phyloP scores from a whole-genome alignment of 2,329 filamentous ascomycete genomes.

The Helotiales sp. region DNA sequence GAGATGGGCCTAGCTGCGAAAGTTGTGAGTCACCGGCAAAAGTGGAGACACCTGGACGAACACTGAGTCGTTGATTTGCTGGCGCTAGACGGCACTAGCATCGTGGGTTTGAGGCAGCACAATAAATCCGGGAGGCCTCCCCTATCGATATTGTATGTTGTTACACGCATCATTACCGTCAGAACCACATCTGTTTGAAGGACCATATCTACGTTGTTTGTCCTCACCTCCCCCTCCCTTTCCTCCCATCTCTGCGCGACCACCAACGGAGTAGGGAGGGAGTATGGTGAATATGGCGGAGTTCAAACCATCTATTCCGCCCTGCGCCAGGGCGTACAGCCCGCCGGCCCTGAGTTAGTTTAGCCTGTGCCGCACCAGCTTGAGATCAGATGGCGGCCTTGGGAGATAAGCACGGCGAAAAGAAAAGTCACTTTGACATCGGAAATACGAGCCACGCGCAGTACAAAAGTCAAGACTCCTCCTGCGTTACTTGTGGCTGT shows the following conservation, averaged over 20 bases:
- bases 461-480: not conserved
- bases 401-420: not conserved
- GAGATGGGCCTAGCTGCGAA: not conserved
- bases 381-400: not conserved
- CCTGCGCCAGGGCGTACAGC: not conserved
- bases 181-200: not conserved
- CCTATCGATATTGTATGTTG: too few relatives aligned
- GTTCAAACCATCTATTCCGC: not conserved
- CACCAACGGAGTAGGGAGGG: not conserved
- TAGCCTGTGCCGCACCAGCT: not conserved
- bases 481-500: not conserved
- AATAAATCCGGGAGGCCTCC: constrained; percentile 1
- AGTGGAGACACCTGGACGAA: too few relatives aligned
- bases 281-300: not conserved
- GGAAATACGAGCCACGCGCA: not conserved
- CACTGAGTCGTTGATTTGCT: not conserved
- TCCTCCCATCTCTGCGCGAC: not conserved
- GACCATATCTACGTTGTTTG: not conserved
- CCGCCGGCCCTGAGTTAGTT: not conserved
- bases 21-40: not conserved
- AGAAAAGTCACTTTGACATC: not conserved
- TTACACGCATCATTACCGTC: not conserved
- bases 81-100: not conserved
- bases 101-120: not conserved
- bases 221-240: not conserved